Percentiles rank a stretch among this genome's conserved stretches.
These are phyloP conservation scores for Alternaria dauci DNA, from an alignment of 2,329 filamentous ascomycete species.

Conservation along the genomic window DNA sequence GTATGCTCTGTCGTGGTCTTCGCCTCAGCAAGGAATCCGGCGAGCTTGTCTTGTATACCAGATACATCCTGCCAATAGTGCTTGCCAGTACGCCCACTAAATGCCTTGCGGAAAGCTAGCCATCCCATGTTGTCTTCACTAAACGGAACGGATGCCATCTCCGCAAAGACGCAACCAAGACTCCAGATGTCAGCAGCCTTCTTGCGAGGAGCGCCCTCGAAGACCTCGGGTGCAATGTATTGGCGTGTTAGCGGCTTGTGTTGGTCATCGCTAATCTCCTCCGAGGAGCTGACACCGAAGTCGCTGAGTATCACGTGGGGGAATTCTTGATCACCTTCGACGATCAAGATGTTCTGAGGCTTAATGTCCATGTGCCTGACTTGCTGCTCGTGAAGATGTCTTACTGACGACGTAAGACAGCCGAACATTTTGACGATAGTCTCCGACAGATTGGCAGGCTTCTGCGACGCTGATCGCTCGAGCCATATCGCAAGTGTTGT, in stretches of 20 bases:
- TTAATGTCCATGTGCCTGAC: slow-evolving; percentile 52
- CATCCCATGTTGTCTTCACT: slow-evolving; percentile 34
- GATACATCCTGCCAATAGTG: slow-evolving; percentile 49
- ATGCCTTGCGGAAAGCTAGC: slow-evolving; percentile 40
- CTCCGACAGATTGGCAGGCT: slow-evolving; percentile 33
- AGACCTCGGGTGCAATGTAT: slow-evolving; percentile 49
- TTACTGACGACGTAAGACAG: slow-evolving; percentile 46
- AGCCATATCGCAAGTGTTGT: slow-evolving; percentile 49
- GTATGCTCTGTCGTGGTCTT: slow-evolving; percentile 29
- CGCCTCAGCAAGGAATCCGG: slow-evolving; percentile 31
- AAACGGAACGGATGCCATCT: slow-evolving; percentile 73
- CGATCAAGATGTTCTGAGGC: slow-evolving; percentile 50
- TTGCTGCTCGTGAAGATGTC: slow-evolving; percentile 49
- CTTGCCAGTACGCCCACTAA: slow-evolving; percentile 41
- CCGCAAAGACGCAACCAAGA: slow-evolving; percentile 91
- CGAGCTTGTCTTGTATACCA: slow-evolving; percentile 39
- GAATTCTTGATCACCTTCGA: slow-evolving; percentile 38
- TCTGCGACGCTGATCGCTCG: slow-evolving; percentile 28
- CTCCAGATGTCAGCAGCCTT: slow-evolving; percentile 83
- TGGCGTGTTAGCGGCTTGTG: slow-evolving; percentile 42
- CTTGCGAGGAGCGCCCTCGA: slow-evolving; percentile 37
- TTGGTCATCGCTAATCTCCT: slow-evolving; percentile 28
- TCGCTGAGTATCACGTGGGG: slow-evolving; percentile 50
- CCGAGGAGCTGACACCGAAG: slow-evolving; percentile 48
- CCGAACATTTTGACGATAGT: slow-evolving; percentile 48